phyloP scores from a whole-genome alignment of 1,284 basidiomycete genomes.

The Pseudozyma hubeiensis region DNA sequence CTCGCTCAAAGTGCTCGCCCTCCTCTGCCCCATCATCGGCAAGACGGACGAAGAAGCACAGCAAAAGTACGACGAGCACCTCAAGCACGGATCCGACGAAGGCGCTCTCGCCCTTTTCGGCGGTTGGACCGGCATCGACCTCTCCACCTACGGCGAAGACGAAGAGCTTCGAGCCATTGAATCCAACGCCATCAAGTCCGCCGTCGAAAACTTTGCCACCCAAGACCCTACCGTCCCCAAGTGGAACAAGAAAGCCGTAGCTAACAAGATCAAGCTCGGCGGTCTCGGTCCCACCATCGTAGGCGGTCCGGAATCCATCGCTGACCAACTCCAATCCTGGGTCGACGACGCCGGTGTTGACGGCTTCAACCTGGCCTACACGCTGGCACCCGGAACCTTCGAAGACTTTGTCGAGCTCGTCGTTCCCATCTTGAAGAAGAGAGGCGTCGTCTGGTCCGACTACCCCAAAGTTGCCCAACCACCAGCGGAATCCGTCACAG shows the following conservation, averaged over 20 bases:
- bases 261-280: slow-evolving; percentile 63
- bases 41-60: slow-evolving; percentile 65
- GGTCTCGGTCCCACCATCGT: slow-evolving; percentile 63
- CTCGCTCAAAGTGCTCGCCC: slow-evolving; percentile 64
- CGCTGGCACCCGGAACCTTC: slow-evolving; percentile 59
- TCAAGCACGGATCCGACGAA: slow-evolving; percentile 57
- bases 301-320: slow-evolving; percentile 45
- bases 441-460: slow-evolving; percentile 63
- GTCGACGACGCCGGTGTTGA: slow-evolving; percentile 57
- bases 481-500: slow-evolving; percentile 2
- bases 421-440: slow-evolving; percentile 57
- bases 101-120: slow-evolving; percentile 68
- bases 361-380: slow-evolving; percentile 63
- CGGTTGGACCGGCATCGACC: slow-evolving; percentile 66
- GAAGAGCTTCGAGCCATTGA: slow-evolving; percentile 59
- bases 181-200: slow-evolving; percentile 63
- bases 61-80: slow-evolving; percentile 61
- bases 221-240: slow-evolving; percentile 61
- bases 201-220: slow-evolving; percentile 60
- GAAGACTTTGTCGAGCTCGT: slow-evolving; percentile 56
- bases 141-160: slow-evolving; percentile 53
- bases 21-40: slow-evolving; percentile 62
- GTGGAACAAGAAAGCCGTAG: slow-evolving; percentile 62
- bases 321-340: slow-evolving; percentile 59
- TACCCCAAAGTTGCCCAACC: slow-evolving; percentile 47